Evolutionary conservation across 2,329 filamentous ascomycete genomes (phyloP).

Genomic region (Aaosphaeria arxii): DNA sequence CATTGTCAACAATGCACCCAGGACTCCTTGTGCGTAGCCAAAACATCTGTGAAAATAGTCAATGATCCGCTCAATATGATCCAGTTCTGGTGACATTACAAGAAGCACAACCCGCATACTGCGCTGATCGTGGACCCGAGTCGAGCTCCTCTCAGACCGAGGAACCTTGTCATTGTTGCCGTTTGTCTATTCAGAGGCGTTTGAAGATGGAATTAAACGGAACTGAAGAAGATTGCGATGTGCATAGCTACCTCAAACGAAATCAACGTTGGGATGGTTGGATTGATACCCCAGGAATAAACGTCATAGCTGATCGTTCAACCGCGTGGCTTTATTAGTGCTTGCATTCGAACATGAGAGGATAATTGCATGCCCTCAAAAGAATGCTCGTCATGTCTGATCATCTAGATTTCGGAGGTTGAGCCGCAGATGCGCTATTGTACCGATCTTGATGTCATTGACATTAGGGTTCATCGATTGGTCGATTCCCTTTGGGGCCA

Average conservation of each 20-base stretch:
- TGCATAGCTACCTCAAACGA: no score
- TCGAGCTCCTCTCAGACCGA: constrained; percentile 17
- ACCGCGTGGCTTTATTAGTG: no score
- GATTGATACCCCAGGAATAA: no score
- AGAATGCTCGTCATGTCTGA: background rate
- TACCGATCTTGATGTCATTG: constrained; percentile 5
- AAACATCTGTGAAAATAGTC: constrained; percentile 38
- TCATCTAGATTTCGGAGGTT: background rate
- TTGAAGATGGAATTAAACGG: no score
- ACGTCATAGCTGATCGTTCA: no score
- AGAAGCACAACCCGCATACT: constrained; percentile 25
- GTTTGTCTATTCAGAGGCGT: background rate
- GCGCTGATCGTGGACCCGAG: constrained; percentile 20
- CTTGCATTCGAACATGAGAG: no score
- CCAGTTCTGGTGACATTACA: constrained; percentile 11
- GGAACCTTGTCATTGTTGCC: constrained; percentile 16
- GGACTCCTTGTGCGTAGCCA: constrained; percentile 66
- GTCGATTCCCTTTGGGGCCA: background rate
- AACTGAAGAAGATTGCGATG: no score
- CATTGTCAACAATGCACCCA: constrained; percentile 67
- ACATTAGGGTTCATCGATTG: constrained; percentile 5
- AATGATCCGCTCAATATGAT: constrained; percentile 2
- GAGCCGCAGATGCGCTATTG: background rate
- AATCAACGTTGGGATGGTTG: no score
- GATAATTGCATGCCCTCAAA: no score